These are phyloP conservation scores for Calonectria honghensis DNA, from an alignment of 2,329 filamentous ascomycete species.

Conservation along the genomic window DNA sequence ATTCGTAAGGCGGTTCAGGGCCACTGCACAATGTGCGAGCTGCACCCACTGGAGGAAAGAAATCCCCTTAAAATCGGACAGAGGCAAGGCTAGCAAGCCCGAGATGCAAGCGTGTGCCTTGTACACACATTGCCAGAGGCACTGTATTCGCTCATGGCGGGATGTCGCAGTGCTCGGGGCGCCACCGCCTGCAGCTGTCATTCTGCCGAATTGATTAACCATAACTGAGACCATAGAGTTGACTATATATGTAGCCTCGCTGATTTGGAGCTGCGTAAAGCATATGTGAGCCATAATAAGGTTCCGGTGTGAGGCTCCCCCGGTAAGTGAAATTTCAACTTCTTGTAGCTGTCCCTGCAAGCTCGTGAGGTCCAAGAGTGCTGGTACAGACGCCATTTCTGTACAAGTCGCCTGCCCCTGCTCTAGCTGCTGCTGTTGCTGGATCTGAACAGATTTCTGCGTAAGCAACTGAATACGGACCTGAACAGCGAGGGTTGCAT, in stretches of 20 bases:
- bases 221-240: neutral
- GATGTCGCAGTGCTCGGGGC: neutral
- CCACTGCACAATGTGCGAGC: neutral
- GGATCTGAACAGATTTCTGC: neutral
- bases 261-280: constrained; percentile 1
- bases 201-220: neutral
- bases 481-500: constrained; percentile 14
- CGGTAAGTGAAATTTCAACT: neutral
- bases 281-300: neutral
- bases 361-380: neutral
- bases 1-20: constrained; percentile 11
- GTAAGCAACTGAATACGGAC: constrained; percentile 17
- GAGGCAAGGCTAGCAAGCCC: neutral
- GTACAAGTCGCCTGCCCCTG: neutral
- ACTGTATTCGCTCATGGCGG: neutral
- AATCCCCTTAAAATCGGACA: neutral
- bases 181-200: neutral
- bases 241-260: neutral
- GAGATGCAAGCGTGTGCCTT: neutral
- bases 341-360: neutral
- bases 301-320: neutral
- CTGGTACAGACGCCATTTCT: neutral
- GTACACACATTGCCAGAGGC: constrained; percentile 13
- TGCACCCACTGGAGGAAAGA: constrained; percentile 11
- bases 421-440: neutral